Evolutionary conservation across 2,329 filamentous ascomycete species (phyloP).

Genomic region (Amauroascus verrucosus): DNA sequence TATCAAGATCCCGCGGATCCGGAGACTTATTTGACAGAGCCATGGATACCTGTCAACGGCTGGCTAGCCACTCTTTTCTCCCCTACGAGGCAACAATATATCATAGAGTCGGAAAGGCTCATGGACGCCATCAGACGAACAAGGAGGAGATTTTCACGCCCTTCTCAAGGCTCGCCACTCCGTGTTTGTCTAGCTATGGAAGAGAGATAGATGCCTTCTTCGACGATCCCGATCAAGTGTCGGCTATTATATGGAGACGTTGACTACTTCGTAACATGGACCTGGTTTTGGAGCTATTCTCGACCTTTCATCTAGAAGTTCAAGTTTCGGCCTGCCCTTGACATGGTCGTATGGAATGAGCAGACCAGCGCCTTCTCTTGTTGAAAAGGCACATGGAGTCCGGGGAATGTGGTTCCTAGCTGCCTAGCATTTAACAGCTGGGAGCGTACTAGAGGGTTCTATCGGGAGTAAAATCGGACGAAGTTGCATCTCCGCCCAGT

Average conservation of each 20-base stretch:
- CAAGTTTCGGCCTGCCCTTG: too few species aligned
- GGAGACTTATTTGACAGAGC: slow-evolving; percentile 4
- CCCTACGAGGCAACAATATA: slow-evolving; percentile 9
- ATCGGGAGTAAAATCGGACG: too few species aligned
- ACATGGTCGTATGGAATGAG: too few species aligned
- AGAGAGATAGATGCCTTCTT: not conserved
- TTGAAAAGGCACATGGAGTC: too few species aligned
- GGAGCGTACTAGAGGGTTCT: too few species aligned
- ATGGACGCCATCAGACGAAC: not conserved
- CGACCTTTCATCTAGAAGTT: too few species aligned
- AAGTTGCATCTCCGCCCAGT: too few species aligned
- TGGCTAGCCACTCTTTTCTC: slow-evolving; percentile 6
- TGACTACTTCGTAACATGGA: not conserved
- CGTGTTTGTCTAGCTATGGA: not conserved
- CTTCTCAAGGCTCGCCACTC: slow-evolving; percentile 5
- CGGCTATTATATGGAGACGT: not conserved
- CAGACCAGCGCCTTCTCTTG: too few species aligned
- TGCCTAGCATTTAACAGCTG: too few species aligned
- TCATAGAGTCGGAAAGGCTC: not conserved
- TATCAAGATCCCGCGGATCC: slow-evolving; percentile 6
- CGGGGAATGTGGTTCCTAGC: too few species aligned
- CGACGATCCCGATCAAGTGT: not conserved
- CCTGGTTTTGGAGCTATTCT: too few species aligned
- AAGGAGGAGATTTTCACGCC: not conserved
- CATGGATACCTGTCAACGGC: slow-evolving; percentile 16